Evolutionary conservation across 768 basidiomycete genomes (phyloP), one percentile per base, ranked within the genome.

Genomic region (Suillus paluster): DNA sequence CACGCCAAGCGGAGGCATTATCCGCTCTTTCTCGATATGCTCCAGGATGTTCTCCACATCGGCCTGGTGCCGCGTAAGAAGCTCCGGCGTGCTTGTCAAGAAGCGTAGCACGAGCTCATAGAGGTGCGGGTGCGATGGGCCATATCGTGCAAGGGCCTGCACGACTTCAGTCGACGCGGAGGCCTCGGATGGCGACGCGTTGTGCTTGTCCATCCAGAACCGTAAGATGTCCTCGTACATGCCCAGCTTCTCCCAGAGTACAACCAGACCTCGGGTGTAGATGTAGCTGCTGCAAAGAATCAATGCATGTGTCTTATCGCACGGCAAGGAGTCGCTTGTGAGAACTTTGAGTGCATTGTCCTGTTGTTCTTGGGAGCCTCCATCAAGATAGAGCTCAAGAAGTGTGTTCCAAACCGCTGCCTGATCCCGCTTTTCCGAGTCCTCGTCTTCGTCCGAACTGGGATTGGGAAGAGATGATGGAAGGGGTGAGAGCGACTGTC

Each of bases 201-300:
- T 67, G 59, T 90, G 81, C 63, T 82, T 82, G 61, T 92, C 91
- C 85, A 97, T 96, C 90, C 91, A 95, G 78, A 93, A 97, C 25
- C 95, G 84, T 34, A 99, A 71, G 52, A 99, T 88, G 66, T 97
- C 96, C 68, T 98, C 97, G 72, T 94, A 93, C 97, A 97, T 96
- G 8, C 92, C 95, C 78, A 95, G 81, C 63, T 85, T 87, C 77
- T 97, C 97, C 93, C 95, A 99, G 3, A 99, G 81, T 5, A 92
- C 77, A 3, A 99, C 91, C 12, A 97, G 83, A 1, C 97, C 97
- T 0, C 86, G 84, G 1, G 89, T 95, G 68, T 95, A 97, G 14
- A 79, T 82, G 42, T 86, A 83, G 30, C 88, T 93, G 7, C 95
- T 94, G 76, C 97, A 99, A 2, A 99, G 83, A 42, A 99, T 91